Conservation (phyloP, 1,284 basidiomycete genomes). For the Amylostereum chailletii region DNA sequence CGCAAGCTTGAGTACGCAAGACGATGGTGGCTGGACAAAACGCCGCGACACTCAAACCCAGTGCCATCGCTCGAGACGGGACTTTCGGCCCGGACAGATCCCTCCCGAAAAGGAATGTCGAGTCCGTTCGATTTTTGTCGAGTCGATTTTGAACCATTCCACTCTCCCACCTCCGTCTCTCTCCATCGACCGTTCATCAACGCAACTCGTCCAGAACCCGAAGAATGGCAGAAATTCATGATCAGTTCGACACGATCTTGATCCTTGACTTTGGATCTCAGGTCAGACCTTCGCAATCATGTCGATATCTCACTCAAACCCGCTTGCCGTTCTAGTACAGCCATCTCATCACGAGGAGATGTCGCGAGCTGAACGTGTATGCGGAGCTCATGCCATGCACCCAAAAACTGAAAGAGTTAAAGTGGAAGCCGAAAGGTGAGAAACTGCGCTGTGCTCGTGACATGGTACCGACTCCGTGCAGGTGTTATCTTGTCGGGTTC, state of each 20-base stretch:
- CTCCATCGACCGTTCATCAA: neutral
- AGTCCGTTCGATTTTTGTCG: no score
- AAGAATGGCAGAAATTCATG: slow-evolving; percentile 78
- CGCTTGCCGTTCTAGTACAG: slow-evolving; percentile 63
- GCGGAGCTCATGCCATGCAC: slow-evolving; percentile 99
- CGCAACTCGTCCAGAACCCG: neutral
- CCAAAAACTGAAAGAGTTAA: slow-evolving; percentile 81
- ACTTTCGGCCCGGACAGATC: no score
- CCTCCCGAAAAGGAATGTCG: no score
- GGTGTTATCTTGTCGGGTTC: slow-evolving; percentile 98
- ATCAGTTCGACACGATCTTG: slow-evolving; percentile 93
- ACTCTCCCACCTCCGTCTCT: neutral
- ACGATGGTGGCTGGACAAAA: no score
- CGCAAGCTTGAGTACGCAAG: no score
- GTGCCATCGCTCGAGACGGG: no score
- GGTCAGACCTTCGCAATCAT: slow-evolving; percentile 34
- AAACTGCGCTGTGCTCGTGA: neutral
- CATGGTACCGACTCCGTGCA: slow-evolving; percentile 20
- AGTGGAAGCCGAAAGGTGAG: slow-evolving; percentile 91
- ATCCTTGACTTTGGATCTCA: slow-evolving; percentile 98
- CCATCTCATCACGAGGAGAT: slow-evolving; percentile 96
- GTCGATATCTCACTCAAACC: slow-evolving; percentile 4
- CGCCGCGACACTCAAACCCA: no score
- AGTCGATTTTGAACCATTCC: no score
- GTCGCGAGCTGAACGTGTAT: slow-evolving; percentile 96